phyloP scores from a whole-genome alignment of 345 rosid genomes.

The Angophora floribunda region DNA sequence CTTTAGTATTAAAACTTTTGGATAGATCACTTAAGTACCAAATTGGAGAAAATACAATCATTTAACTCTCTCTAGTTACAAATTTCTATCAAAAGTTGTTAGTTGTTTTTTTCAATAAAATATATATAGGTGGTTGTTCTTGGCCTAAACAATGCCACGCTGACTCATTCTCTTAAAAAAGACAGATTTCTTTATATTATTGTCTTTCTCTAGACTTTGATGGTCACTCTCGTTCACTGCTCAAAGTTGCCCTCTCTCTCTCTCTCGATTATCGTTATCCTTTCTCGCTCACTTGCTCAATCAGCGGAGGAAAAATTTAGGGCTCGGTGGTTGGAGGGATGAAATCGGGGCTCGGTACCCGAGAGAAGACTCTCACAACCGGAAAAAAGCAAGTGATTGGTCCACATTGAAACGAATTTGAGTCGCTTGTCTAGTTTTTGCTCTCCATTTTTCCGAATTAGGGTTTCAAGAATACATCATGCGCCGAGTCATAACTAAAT shows the following conservation, averaged over 20 bases:
- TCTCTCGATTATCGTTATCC: neutral
- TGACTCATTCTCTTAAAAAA: too few species aligned
- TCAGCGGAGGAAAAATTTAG: neutral
- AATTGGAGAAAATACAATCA: too few species aligned
- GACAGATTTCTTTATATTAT: too few species aligned
- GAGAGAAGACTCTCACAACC: neutral
- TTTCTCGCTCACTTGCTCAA: neutral
- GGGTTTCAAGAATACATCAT: neutral
- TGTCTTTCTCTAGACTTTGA: neutral
- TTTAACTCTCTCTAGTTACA: too few species aligned
- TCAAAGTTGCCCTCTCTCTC: neutral
- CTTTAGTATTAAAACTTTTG: too few species aligned
- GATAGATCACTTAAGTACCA: too few species aligned
- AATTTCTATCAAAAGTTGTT: too few species aligned
- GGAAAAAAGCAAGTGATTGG: neutral
- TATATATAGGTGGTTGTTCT: too few species aligned
- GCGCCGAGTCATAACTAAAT: neutral
- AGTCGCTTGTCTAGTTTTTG: neutral
- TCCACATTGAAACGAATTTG: neutral
- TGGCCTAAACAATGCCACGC: too few species aligned
- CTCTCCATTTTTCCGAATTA: neutral
- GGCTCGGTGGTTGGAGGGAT: neutral
- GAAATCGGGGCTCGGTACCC: neutral
- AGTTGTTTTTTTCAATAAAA: too few species aligned
- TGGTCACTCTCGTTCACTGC: neutral